A percentile compares a stretch with the other conserved stretches of the same genome.
Evolutionary conservation across 257 asterid species (phyloP).

Genomic region (Solanum rostratum): DNA sequence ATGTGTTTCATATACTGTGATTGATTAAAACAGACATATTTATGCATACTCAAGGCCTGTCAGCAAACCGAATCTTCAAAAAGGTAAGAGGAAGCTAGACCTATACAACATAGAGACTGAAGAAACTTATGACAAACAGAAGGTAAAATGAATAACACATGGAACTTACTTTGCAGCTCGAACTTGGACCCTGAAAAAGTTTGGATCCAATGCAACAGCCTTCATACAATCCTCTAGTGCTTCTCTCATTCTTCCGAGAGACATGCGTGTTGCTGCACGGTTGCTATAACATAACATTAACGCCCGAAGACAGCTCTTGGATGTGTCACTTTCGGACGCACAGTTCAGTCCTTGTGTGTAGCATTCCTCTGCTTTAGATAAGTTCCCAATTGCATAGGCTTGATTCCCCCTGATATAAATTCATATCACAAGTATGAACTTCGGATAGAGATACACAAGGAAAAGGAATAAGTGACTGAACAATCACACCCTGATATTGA

Average conservation of each 20-base stretch:
- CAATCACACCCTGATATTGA: background rate
- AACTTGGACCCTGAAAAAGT: slow-evolving; percentile 68
- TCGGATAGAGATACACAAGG: background rate
- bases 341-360: slow-evolving; percentile 74
- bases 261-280: slow-evolving; percentile 92
- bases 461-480: background rate
- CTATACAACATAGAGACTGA: background rate
- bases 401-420: slow-evolving; percentile 79
- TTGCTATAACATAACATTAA: slow-evolving; percentile 88
- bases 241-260: slow-evolving; percentile 82
- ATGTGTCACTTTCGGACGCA: slow-evolving; percentile 54
- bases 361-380: slow-evolving; percentile 75
- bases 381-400: slow-evolving; percentile 84
- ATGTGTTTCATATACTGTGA: background rate
- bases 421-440: slow-evolving; percentile 17
- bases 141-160: background rate
- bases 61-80: background rate
- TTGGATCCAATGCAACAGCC: slow-evolving; percentile 77
- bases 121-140: background rate
- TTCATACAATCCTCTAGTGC: slow-evolving; percentile 82
- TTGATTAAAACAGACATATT: background rate
- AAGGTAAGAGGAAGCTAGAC: background rate
- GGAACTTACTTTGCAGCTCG: slow-evolving; percentile 88
- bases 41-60: background rate
- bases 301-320: slow-evolving; percentile 69